Evolutionary conservation across 352 stramenopile species (phyloP), one percentile per base, ranked within the genome.

Genomic region (Globisporangium viniferum): DNA sequence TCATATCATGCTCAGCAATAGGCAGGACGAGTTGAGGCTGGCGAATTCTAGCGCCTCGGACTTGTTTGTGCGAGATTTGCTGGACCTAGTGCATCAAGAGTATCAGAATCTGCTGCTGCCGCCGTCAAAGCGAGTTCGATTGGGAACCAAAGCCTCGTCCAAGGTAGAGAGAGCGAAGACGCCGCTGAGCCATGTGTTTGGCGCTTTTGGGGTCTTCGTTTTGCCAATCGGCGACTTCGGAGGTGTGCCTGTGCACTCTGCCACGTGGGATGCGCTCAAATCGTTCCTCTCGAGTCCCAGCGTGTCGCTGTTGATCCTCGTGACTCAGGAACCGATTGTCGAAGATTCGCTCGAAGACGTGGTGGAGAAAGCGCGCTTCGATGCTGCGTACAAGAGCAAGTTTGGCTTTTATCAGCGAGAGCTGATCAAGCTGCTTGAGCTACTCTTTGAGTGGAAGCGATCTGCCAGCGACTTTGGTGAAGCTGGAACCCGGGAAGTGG

Each of bases 61-160:
- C 12, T 39, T 81, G 5, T 56, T 69, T 9, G 65, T 82, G 20
- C 64, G 65, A 22, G 12, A 63, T 2, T 29, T 72, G 41, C 56
- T 84, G 1, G 14, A 48, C 0, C 69, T 73, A 65, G 76, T 89
- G 5, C 75, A 83, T 1, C 51, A 76, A 8, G 72, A 77, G 57
- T 90, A 91, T 24, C 67, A 78, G 18, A 80, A 89, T 18, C 54
- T 83, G 33, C 66, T 91, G 20, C 64, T 91, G 0, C 82, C 79
- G 20, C 82, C 81, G 33, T 79, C 77, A 9, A 89, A 80, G 41
- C 76, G 79, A 36, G 59, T 76, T 3, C 22, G 22, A 0, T 53
- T 27, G 7, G 29, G 22, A 22, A 9, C 5, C 3, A 48, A 31
- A 8, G 7, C 3, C 9, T 29, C 8, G 2, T 7, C 7, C 46